phyloP scores from a whole-genome alignment of 2,329 filamentous ascomycete species.

The Alternaria novae-zelandiae region DNA sequence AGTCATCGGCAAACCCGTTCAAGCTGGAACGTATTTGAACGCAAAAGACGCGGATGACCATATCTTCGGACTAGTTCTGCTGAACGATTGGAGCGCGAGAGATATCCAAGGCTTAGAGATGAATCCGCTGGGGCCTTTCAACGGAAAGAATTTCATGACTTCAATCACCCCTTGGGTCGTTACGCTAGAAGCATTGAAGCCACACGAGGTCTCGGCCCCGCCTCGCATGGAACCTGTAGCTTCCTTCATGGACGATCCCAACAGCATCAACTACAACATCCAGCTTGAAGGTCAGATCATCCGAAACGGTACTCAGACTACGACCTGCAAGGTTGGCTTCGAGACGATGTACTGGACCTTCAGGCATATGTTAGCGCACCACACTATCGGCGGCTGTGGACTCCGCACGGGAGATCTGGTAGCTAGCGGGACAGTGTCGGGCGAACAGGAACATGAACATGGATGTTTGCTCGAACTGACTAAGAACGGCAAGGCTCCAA shows the following conservation, averaged over 20 bases:
- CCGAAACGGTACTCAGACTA: conserved; percentile 24
- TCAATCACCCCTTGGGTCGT: conserved; percentile 68
- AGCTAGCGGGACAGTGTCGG: conserved; percentile 54
- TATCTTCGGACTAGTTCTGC: conserved; percentile 67
- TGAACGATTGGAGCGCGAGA: conserved; percentile 69
- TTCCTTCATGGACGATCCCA: conserved; percentile 32
- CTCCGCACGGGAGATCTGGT: conserved; percentile 53
- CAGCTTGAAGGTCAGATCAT: conserved; percentile 28
- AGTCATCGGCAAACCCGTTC: conserved; percentile 52
- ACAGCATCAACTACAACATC: conserved; percentile 34
- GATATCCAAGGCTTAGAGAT: conserved; percentile 69
- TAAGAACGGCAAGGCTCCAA: conserved; percentile 42
- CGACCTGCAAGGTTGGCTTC: conserved; percentile 41
- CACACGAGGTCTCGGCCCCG: conserved; percentile 34
- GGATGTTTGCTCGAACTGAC: conserved; percentile 54
- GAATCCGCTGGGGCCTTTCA: conserved; percentile 66
- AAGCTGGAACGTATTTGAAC: conserved; percentile 47
- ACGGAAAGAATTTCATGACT: conserved; percentile 67
- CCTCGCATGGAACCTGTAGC: conserved; percentile 28
- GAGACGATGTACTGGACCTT: conserved; percentile 55
- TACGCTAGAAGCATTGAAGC: conserved; percentile 63
- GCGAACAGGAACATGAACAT: conserved; percentile 45
- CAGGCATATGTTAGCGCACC: conserved; percentile 54
- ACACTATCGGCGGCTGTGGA: conserved; percentile 51
- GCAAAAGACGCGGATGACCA: conserved; percentile 58